These are phyloP conservation scores for Capronia americana DNA, from an alignment of 2,329 filamentous ascomycete genomes.

Conservation along the genomic window DNA sequence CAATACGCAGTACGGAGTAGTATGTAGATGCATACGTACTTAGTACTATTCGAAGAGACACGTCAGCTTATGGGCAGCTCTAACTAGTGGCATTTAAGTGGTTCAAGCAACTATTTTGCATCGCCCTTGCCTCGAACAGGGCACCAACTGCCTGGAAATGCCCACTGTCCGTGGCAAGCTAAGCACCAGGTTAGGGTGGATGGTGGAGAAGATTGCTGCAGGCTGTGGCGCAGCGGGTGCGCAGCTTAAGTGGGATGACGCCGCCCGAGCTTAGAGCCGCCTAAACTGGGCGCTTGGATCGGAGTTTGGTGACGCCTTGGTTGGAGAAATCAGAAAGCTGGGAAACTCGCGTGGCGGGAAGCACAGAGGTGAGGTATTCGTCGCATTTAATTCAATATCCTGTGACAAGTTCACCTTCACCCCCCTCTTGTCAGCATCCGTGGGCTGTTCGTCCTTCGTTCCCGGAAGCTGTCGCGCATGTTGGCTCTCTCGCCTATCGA, in stretches of 20 bases:
- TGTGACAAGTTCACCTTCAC: conserved; percentile 6
- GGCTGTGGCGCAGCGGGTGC: conserved; percentile 26
- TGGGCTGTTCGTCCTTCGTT: not conserved
- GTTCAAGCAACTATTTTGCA: too few relatives aligned
- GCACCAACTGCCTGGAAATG: not conserved
- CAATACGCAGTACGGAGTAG: not conserved
- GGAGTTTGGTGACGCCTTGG: conserved; percentile 16
- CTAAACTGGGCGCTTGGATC: conserved; percentile 12
- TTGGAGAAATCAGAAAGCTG: not conserved
- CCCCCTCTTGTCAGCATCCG: not conserved
- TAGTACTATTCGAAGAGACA: not conserved
- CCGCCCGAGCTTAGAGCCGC: conserved; percentile 4
- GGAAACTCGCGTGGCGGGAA: conserved; percentile 18
- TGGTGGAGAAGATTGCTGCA: not conserved
- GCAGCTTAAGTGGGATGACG: conserved; percentile 25
- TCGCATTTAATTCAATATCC: conserved; percentile 2
- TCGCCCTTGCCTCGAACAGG: not conserved
- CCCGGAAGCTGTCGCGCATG: conserved; percentile 6
- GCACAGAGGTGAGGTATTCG: conserved; percentile 13
- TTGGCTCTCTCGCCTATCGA: not conserved
- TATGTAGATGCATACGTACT: too few relatives aligned
- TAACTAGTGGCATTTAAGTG: too few relatives aligned
- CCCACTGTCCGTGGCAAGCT: not conserved
- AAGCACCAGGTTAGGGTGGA: not conserved
- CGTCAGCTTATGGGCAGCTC: not conserved